A percentile compares a stretch with the other conserved stretches of the same genome.
Conservation (phyloP, 169 alveolate species). For the Babesia caballi region DNA sequence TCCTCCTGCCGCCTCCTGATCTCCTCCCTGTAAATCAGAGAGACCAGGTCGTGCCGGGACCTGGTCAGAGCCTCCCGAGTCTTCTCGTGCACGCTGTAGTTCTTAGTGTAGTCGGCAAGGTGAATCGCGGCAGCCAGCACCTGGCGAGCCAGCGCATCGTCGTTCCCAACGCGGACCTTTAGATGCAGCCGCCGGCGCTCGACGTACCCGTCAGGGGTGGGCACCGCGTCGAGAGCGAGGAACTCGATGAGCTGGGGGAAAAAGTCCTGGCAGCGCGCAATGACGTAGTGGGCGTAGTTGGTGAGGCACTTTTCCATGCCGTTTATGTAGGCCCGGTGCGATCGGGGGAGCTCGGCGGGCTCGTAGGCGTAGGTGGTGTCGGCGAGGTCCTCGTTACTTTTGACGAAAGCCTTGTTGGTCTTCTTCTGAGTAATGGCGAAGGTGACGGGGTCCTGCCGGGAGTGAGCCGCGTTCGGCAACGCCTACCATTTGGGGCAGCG, state of each 20-base stretch:
- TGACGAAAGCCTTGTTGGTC: slow-evolving; percentile 37
- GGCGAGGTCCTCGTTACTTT: slow-evolving; percentile 23
- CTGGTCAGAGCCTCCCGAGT: slow-evolving; percentile 25
- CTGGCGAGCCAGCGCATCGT: not conserved
- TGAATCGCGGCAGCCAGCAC: slow-evolving; percentile 12
- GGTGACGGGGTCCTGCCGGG: slow-evolving; percentile 18
- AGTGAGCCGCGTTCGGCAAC: no score
- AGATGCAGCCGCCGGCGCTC: not conserved
- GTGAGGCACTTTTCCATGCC: slow-evolving; percentile 43
- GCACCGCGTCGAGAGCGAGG: slow-evolving; percentile 28
- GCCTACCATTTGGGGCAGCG: slow-evolving; percentile 40
- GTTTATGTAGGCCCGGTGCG: slow-evolving; percentile 45
- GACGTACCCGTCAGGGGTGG: slow-evolving; percentile 2
- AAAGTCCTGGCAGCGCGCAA: slow-evolving; percentile 19
- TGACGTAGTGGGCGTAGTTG: slow-evolving; percentile 27
- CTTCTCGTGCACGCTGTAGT: slow-evolving; percentile 27
- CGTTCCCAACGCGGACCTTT: not conserved
- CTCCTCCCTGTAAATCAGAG: slow-evolving; percentile 16
- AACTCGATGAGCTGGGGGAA: slow-evolving; percentile 33
- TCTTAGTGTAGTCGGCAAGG: slow-evolving; percentile 55
- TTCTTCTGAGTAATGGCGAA: slow-evolving; percentile 33
- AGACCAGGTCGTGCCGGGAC: slow-evolving; percentile 24
- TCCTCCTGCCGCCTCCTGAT: slow-evolving; percentile 17
- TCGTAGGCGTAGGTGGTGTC: slow-evolving; percentile 25
- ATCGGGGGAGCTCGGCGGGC: slow-evolving; percentile 21